phyloP scores from a whole-genome alignment of 2,329 filamentous ascomycete genomes.

The Ophiostoma ulmi region DNA sequence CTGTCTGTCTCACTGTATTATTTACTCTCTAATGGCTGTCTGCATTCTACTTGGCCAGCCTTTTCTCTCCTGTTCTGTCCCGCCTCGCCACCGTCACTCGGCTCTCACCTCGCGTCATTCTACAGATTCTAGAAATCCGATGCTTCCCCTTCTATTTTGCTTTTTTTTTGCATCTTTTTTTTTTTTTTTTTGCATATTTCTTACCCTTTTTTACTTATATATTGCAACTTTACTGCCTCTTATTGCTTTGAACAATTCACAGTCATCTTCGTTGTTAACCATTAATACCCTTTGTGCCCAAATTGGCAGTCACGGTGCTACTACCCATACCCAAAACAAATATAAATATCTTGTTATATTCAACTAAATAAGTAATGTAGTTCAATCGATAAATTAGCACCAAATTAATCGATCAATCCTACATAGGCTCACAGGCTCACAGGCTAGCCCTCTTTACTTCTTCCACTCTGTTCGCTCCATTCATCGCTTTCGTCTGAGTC shows the following conservation, averaged over 20 bases:
- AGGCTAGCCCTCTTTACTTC: not conserved
- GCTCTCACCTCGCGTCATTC: not conserved
- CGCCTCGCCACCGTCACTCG: not conserved
- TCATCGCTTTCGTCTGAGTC: not conserved
- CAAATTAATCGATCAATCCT: not conserved
- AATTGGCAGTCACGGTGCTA: not conserved
- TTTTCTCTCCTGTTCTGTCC: not conserved
- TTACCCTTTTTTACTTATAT: not conserved
- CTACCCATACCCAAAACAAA: not conserved
- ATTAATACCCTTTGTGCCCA: not conserved
- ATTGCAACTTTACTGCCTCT: not conserved
- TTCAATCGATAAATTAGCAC: slow-evolving; percentile 7
- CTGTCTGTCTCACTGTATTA: not conserved
- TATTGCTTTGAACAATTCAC: not conserved
- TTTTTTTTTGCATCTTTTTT: too few species aligned
- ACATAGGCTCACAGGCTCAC: not conserved
- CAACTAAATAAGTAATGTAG: not conserved
- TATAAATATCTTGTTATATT: not conserved
- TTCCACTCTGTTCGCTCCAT: slow-evolving; percentile 4
- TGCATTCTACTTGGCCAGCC: not conserved
- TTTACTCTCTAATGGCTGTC: not conserved
- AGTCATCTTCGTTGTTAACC: too few species aligned
- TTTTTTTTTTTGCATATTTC: not conserved
- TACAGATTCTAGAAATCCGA: too few species aligned
- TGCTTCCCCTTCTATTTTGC: too few species aligned